Evolutionary conservation across 306 rosid species (phyloP), one percentile per base, ranked within the genome.

Genomic region (Lotus japonicus): DNA sequence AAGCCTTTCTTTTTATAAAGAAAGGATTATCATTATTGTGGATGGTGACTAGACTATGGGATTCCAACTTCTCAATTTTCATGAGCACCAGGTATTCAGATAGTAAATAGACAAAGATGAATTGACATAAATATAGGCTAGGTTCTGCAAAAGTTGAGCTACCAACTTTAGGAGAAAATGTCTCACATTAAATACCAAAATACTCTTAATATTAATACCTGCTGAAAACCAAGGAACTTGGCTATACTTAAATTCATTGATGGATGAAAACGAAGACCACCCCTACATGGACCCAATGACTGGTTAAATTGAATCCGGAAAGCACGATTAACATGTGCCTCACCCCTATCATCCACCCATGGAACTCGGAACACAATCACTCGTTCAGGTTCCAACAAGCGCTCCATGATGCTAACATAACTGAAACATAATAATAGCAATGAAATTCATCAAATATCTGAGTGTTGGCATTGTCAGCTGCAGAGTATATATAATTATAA

Each of bases 221-320:
- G 96, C 55, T 87, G 83, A 85, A 89, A 87, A 66, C 89, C 96
- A 70, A 89, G 94, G 79, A 89, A 89, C 82, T 89, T 89, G 61
- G 96, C 82, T 72, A 84, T 80, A 36, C 92, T 87, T 77, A 87
- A 83, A 86, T 82, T 89, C 92, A 89, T 81, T 33, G 83, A 83
- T 14, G 89, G 94, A 80, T 89, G 96, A 83, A 89, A 87, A 53
- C 96, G 92, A 57, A 89, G 70, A 62, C 94, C 94, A 49, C 96
- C 96, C 81, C 96, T 87, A 68, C 94, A 87, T 13, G 96, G 96
- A 72, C 96, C 96, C 94, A 87, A 49, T 46, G 96, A 87, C 85
- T 89, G 96, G 80, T 84, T 89, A 61, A 83, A 89, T 61, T 89
- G 94, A 64, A 89, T 90, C 46, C 94, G 85, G 69, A 85, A 89